phyloP scores from a whole-genome alignment of 495 filamentous ascomycete species.

The Penicillium paradoxum region DNA sequence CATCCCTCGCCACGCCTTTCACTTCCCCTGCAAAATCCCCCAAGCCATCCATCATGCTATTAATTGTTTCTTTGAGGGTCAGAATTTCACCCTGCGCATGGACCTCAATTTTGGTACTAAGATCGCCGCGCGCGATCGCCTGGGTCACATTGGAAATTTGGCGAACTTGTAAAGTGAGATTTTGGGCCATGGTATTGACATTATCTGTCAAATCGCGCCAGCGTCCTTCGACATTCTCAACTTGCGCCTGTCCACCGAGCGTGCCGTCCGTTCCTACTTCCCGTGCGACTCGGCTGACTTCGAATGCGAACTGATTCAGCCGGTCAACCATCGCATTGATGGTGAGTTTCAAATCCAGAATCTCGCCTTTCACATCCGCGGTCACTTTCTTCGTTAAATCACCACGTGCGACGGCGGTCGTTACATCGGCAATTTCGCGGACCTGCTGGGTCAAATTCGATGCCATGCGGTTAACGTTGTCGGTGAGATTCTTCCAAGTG shows the following conservation, averaged over 20 bases:
- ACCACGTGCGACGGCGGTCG: constrained; percentile 82
- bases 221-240: constrained; percentile 86
- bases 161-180: constrained; percentile 86
- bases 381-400: constrained; percentile 89
- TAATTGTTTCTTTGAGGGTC: constrained; percentile 86
- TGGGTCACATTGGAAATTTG: constrained; percentile 93
- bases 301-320: constrained; percentile 82
- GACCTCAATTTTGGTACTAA: constrained; percentile 84
- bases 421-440: constrained; percentile 88
- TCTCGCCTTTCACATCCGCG: constrained; percentile 89
- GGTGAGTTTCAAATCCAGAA: constrained; percentile 81
- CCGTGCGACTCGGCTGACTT: constrained; percentile 86
- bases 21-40: constrained; percentile 90
- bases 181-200: constrained; percentile 93
- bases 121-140: constrained; percentile 80
- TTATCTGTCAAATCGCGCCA: constrained; percentile 91
- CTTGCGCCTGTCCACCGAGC: constrained; percentile 83
- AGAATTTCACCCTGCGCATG: constrained; percentile 89
- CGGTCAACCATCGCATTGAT: constrained; percentile 96
- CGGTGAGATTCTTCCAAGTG: constrained; percentile 91
- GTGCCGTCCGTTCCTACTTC: constrained; percentile 89
- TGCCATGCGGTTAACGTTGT: constrained; percentile 93
- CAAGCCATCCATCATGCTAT: constrained; percentile 90
- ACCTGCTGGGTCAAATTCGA: constrained; percentile 73
- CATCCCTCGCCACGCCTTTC: constrained; percentile 88